Conservation (phyloP, 116 monocot genomes). For the Phalaenopsis hybrid region DNA sequence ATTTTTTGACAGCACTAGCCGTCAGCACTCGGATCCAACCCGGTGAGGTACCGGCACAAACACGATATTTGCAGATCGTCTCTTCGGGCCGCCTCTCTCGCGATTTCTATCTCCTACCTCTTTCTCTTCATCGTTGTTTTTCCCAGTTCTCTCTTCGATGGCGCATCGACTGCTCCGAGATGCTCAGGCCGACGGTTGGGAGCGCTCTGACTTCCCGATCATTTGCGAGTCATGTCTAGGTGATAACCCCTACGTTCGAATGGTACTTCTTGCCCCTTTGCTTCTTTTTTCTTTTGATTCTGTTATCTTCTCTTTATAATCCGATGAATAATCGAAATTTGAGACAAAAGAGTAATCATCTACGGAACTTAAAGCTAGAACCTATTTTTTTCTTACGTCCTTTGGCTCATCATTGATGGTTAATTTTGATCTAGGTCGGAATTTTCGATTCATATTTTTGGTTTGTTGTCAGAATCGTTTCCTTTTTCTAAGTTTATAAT, state of each 20-base stretch:
- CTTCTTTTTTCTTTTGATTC: not conserved
- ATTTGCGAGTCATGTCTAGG: constrained; percentile 99
- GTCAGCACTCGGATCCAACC: too few species aligned
- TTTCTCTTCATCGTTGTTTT: too few species aligned
- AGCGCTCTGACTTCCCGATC: constrained; percentile 96
- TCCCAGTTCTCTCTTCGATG: constrained; percentile 20
- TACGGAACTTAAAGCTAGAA: not conserved
- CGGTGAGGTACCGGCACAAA: too few species aligned
- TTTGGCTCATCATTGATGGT: not conserved
- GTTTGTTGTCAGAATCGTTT: not conserved
- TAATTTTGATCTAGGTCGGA: not conserved
- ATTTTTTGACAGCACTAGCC: too few species aligned
- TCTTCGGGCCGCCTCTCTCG: not conserved
- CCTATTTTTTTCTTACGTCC: not conserved
- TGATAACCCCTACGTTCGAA: constrained; percentile 96
- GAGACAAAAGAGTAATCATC: not conserved
- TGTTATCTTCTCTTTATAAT: not conserved
- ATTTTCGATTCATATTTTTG: not conserved
- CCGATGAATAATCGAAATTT: not conserved
- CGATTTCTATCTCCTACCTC: not conserved
- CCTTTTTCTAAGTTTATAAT: not conserved
- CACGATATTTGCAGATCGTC: not conserved
- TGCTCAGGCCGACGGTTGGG: constrained; percentile 99
- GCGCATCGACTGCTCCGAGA: constrained; percentile 90
- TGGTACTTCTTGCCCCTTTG: constrained; percentile 23